Evolutionary conservation across 305 asterid genomes (phyloP).

Genomic region (Ilex paraguariensis): DNA sequence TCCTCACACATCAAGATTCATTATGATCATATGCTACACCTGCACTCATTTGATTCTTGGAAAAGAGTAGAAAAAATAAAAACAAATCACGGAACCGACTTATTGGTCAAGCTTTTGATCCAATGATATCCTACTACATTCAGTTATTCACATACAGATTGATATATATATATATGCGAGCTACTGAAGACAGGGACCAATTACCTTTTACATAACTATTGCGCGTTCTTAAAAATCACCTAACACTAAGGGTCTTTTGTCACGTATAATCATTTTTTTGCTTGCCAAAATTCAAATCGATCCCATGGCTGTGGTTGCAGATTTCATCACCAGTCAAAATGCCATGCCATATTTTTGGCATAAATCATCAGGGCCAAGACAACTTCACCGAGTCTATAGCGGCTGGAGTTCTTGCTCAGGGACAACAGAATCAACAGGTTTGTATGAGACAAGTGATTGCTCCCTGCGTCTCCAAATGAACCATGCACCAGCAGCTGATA

Average conservation of each 20-base stretch:
- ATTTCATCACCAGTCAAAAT: neutral
- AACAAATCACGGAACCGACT: too few relatives aligned
- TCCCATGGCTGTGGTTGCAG: neutral
- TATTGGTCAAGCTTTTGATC: neutral
- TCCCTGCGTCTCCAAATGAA: conserved; percentile 43
- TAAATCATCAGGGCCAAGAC: neutral
- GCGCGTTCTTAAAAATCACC: neutral
- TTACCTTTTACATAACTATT: neutral
- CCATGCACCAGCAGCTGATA: conserved; percentile 57
- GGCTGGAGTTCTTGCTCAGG: conserved; percentile 96
- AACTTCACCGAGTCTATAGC: conserved; percentile 21
- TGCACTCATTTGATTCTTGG: too few relatives aligned
- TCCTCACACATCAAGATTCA: too few relatives aligned
- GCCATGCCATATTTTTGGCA: neutral
- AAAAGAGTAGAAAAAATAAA: too few relatives aligned
- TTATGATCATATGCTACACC: too few relatives aligned
- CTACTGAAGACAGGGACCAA: neutral
- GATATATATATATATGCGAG: neutral
- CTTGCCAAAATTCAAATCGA: neutral
- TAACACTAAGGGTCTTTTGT: too few relatives aligned
- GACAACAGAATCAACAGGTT: conserved; percentile 60
- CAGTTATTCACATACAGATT: neutral
- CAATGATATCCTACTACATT: neutral
- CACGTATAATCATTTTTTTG: neutral
- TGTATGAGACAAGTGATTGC: conserved; percentile 40